Base-by-base conservation (phyloP, 257 asterid genomes). In the Solanum gracilifrons region DNA sequence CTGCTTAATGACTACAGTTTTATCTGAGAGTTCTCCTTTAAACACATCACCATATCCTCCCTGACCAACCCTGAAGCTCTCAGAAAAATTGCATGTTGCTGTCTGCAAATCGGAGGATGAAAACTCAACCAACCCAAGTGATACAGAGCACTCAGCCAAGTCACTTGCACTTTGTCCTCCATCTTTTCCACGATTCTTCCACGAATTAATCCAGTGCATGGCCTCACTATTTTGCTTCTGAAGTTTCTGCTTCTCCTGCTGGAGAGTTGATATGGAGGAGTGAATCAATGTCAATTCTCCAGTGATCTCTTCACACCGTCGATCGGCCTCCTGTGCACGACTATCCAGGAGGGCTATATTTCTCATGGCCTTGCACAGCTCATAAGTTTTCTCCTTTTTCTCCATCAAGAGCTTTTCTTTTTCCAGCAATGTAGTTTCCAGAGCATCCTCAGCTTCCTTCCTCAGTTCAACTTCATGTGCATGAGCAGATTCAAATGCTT, bases 41-140 rank as follows among this genome's bases (percentile, higher is more conserved):
- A 92, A 96, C 86, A 95, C 96, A 69, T 88, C 83, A 18, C 96
- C 98, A 60, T 88, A 91, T 82, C 94, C 97, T 89, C 98, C 98
- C 71, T 87, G 88, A 32, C 97, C 98, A 58, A 96, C 91, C 92
- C 89, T 92, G 92, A 95, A 94, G 90, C 90, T 93, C 90, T 94
- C 98, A 0, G 96, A 95, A 92, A 96, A 95, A 87, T 90, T 82
- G 89, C 95, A 95, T 9, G 99, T 95, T 85, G 98, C 98, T 21
- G 92, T 87, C 92, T 92, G 94, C 82, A 95, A 83, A 89, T 96
- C 99, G 7, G 92, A 89, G 80, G 85, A 69, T 36, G 93, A 92
- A 83, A 94, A 91, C 92, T 94, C 95, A 5, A 90, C 90, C 87
- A 95, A 39, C 83, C 89, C 92, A 85, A 87, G 88, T 58, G 86